Conservation (phyloP, 2,329 filamentous ascomycete species). For the Colletotrichum simmondsii region DNA sequence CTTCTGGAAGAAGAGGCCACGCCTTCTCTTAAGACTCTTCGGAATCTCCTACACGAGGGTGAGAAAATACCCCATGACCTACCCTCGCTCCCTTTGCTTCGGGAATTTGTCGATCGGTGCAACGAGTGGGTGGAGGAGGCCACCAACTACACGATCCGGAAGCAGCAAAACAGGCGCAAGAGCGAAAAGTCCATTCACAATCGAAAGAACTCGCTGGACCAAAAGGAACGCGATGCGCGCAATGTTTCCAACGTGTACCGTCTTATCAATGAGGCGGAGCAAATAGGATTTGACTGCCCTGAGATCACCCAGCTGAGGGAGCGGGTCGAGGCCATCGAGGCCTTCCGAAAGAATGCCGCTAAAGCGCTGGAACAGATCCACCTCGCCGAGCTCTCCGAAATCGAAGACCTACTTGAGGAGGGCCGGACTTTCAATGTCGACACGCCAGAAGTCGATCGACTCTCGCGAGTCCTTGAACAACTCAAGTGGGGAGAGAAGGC, state of each 20-base stretch:
- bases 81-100: conserved; percentile 82
- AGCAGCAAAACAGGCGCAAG: conserved; percentile 96
- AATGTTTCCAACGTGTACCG: conserved; percentile 90
- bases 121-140: conserved; percentile 99
- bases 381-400: conserved; percentile 73
- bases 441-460: conserved; percentile 84
- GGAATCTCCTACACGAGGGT: conserved; percentile 87
- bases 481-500: conserved; percentile 90
- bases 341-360: conserved; percentile 83
- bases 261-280: conserved; percentile 84
- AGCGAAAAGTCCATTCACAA: conserved; percentile 89
- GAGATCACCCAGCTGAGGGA: conserved; percentile 90
- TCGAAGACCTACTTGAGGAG: conserved; percentile 91
- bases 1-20: conserved; percentile 85
- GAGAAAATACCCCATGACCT: conserved; percentile 95
- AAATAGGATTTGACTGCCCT: conserved; percentile 91
- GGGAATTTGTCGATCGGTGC: conserved; percentile 92
- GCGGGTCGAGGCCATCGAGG: conserved; percentile 83
- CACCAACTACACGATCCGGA: conserved; percentile 94
- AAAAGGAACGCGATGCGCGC: conserved; percentile 88
- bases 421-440: conserved; percentile 92
- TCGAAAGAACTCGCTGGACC: conserved; percentile 68
- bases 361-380: conserved; percentile 75
- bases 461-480: conserved; percentile 85
- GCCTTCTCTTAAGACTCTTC: conserved; percentile 87